Base-by-base conservation (phyloP, 176 grass and related monocot genomes). In the Oryza punctata region DNA sequence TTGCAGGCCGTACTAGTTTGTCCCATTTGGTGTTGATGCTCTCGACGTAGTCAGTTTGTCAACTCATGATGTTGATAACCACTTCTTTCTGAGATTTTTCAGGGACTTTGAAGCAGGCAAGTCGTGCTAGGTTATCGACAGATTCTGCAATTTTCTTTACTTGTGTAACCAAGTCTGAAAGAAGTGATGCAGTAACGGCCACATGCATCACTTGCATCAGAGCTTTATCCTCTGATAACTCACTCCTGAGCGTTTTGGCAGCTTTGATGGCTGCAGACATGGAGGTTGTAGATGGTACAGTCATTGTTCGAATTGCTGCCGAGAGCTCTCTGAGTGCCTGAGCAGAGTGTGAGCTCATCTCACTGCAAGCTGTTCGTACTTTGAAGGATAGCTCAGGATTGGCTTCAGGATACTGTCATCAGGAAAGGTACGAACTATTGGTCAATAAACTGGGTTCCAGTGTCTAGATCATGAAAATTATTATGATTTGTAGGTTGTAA, bases 341-440 rank as follows among this genome's bases (percentile, higher is more conserved):
- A 13, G 92, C 95, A 24, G 87, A 94, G 79, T 91, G 73, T 45
- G 83, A 79, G 85, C 91, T 90, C 87, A 98, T 95, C 70, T 91
- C 86, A 11, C 46, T 16, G 73, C 95, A 98, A 12, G 87, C 72
- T 2, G 63, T 79, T 74, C 85, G 75, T 35, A 98, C 73, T 76
- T 78, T 77, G 9, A 60, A 50, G 26, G 63, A 71, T 1, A 93
- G 82, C 78, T 95, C 95, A 1, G 79, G 40, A 50, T 90, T 67
- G 4, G 78, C 80, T 29, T 85, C 81, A 66, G 82, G 89, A 25
- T 87, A 74, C 91, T 96, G 83, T 50, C 23, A 44, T 11, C 26
- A 81, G 63, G 63, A 45, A 75, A 45, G 57, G 57, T 10, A 61
- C 10, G 57, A 61, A 21, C 9, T 2, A 0, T 30, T 63, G 41